Percentiles rank a stretch among this genome's conserved stretches.
These are phyloP conservation scores for Capsella bursapastoris DNA, from an alignment of 345 rosid genomes.

Conservation along the genomic window DNA sequence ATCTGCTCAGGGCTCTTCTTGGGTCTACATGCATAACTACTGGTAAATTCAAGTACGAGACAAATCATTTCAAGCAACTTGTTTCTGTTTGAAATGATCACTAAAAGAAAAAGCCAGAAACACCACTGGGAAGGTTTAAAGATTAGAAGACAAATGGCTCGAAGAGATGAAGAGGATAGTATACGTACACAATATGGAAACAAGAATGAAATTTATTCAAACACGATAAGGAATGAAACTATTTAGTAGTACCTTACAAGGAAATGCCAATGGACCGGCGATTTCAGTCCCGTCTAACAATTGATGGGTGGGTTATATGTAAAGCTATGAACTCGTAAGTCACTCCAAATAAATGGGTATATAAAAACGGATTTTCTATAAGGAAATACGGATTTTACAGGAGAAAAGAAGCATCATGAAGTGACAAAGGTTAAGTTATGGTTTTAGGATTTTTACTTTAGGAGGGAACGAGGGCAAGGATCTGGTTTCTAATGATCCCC, in stretches of 20 bases:
- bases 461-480: conserved; percentile 62
- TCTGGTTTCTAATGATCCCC: conserved; percentile 80
- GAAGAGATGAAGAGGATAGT: not conserved
- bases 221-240: conserved; percentile 9
- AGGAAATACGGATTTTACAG: conserved; percentile 33
- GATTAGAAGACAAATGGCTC: not conserved
- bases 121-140: not conserved
- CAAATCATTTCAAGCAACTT: not conserved
- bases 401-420: conserved; percentile 30
- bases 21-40: conserved; percentile 3
- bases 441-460: conserved; percentile 43
- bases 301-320: conserved; percentile 5
- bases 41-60: conserved; percentile 13
- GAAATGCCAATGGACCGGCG: conserved; percentile 13
- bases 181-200: not conserved
- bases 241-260: conserved; percentile 10
- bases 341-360: conserved; percentile 40
- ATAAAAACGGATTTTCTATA: conserved; percentile 29
- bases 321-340: conserved; percentile 10
- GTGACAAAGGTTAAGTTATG: conserved; percentile 25
- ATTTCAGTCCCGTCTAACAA: conserved; percentile 17
- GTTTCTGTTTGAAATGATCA: not conserved
- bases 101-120: not conserved
- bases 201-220: conserved; percentile 14
- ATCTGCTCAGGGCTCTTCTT: conserved; percentile 15